Evolutionary conservation across 2,329 filamentous ascomycete species (phyloP).

Genomic region (Penicillium sp.): DNA sequence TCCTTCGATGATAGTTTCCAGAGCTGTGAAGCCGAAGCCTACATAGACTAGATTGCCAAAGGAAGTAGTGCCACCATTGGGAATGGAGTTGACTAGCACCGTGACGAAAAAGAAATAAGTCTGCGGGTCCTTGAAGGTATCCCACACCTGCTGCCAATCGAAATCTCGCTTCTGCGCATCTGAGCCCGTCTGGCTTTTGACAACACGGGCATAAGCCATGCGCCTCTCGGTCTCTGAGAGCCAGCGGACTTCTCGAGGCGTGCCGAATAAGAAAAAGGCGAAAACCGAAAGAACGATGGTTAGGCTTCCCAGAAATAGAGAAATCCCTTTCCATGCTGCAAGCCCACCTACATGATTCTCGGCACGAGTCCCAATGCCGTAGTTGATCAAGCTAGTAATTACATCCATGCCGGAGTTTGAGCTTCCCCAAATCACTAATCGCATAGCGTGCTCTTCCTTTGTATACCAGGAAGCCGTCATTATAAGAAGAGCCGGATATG

Average conservation of each 20-base stretch:
- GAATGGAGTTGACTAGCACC: slow-evolving; percentile 18
- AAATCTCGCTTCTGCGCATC: slow-evolving; percentile 1
- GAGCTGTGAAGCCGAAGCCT: slow-evolving; percentile 36
- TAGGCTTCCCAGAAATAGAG: background rate
- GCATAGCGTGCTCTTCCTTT: background rate
- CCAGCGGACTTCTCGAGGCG: background rate
- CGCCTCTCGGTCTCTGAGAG: background rate
- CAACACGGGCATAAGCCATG: background rate
- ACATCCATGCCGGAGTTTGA: background rate
- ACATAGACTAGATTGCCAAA: slow-evolving; percentile 28
- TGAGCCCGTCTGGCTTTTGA: slow-evolving; percentile 2
- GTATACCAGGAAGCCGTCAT: slow-evolving; percentile 27
- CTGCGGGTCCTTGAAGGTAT: slow-evolving; percentile 3
- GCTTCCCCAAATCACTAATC: background rate
- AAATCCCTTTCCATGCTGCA: background rate
- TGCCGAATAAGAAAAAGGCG: background rate
- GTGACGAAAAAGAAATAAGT: background rate
- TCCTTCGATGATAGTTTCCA: background rate
- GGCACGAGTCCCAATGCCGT: background rate
- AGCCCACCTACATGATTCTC: background rate
- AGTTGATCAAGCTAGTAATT: background rate
- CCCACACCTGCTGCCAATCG: background rate
- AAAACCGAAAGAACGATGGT: background rate
- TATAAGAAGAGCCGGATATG: slow-evolving; percentile 56
- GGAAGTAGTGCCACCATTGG: slow-evolving; percentile 29